phyloP scores from a whole-genome alignment of 768 basidiomycete genomes.

The Termitomyces sp. region DNA sequence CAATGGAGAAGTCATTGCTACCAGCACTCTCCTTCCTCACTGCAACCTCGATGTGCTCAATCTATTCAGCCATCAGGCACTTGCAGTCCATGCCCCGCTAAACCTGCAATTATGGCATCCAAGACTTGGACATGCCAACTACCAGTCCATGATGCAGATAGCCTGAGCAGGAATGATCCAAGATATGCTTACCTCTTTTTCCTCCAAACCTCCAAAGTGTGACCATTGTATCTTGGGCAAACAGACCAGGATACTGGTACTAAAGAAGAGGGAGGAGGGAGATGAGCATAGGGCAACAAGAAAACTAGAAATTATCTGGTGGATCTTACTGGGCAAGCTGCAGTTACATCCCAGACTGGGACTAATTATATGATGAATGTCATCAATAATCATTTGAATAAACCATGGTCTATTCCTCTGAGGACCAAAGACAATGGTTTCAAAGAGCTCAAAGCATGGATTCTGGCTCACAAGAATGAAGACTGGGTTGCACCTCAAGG shows the following conservation, averaged over 20 bases:
- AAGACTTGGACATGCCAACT: background rate
- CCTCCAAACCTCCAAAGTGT: background rate
- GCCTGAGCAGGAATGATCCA: background rate
- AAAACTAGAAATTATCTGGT: background rate
- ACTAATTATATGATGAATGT: background rate
- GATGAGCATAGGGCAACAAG: background rate
- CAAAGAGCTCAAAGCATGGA: background rate
- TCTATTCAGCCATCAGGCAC: background rate
- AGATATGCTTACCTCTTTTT: background rate
- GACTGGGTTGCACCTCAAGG: background rate
- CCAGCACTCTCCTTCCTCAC: background rate
- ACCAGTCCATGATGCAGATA: background rate
- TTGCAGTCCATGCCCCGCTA: background rate
- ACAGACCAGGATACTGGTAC: background rate
- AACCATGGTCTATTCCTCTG: background rate
- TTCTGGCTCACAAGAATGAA: background rate
- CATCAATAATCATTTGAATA: background rate
- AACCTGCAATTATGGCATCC: background rate
- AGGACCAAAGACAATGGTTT: background rate
- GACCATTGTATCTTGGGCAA: background rate
- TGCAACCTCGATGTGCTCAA: background rate
- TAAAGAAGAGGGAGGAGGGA: background rate
- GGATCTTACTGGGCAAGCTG: background rate
- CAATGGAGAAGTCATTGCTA: background rate
- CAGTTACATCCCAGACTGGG: background rate